Evolutionary conservation across 495 filamentous ascomycete genomes (phyloP), one percentile per base, ranked within the genome.

Genomic region (Paragyromitra xinjiangensis): DNA sequence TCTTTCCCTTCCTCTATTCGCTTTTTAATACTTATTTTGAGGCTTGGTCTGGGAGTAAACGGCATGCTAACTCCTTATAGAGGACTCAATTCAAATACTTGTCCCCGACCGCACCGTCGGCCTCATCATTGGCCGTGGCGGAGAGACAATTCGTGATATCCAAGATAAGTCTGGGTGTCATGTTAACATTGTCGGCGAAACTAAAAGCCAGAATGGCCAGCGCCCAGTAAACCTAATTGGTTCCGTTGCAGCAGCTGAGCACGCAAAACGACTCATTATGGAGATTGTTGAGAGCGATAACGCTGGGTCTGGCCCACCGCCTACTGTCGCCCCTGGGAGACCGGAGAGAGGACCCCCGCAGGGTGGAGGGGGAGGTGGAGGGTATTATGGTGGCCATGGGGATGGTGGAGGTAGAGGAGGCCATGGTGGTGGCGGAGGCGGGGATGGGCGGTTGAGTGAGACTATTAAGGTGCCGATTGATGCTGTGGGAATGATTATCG

Each of bases 401-500:
- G 82, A 82, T 53, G 84, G 83, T 39, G 84, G 84, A 6, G 81
- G 83, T 22, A 64, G 71, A 11, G 84, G 83, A 19, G 84, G 82
- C 24, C 82, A 70, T 29, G 85, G 84, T 63, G 85, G 84, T 64
- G 86, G 84, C 0, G 83, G 78, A 1, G 26, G 56, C 39, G 71
- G 75, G 12, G 81, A 83, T 69, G 90, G 92, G 71, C 92, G 91
- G 83, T 85, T 92, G 77, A 93, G 90, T 75, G 93, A 95, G 80
- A 90, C 87, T 16, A 93, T 95, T 73, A 89, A 86, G 42, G 93
- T 95, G 0, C 93, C 93, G 2, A 93, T 91, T 16, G 93, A 95
- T 80, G 91, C 93, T 8, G 93, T 95, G 24, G 93, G 93, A 64
- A 95, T 95, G 93, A 94, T 95, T 71, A 95, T 95, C 69, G 92